Percentiles rank a stretch among this genome's conserved stretches.
These are phyloP conservation scores for Lentinula edodes DNA, from an alignment of 768 basidiomycete genomes.

Conservation along the genomic window DNA sequence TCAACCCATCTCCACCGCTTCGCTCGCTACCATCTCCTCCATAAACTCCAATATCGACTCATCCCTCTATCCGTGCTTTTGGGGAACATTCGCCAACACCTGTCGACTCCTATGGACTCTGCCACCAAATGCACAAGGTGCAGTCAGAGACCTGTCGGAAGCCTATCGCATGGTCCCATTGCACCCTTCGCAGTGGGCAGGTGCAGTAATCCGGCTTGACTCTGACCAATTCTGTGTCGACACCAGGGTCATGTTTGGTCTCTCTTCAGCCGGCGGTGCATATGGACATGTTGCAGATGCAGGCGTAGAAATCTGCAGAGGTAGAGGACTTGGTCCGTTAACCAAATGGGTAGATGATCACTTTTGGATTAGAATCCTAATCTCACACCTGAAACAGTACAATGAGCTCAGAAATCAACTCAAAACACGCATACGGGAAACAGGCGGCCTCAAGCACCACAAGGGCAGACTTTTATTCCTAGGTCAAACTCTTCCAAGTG, in stretches of 20 bases:
- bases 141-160: slow-evolving; percentile 23
- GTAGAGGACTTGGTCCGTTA: slow-evolving; percentile 21
- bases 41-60: background rate
- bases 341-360: slow-evolving; percentile 15
- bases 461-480: slow-evolving; percentile 14
- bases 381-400: slow-evolving; percentile 7
- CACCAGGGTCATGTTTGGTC: slow-evolving; percentile 24
- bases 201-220: slow-evolving; percentile 14
- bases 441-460: background rate
- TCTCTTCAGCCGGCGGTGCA: slow-evolving; percentile 12
- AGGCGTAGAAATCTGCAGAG: slow-evolving; percentile 15
- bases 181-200: slow-evolving; percentile 22
- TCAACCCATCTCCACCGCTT: background rate
- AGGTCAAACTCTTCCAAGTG: slow-evolving; percentile 15
- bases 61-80: slow-evolving; percentile 21
- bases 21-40: background rate
- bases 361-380: too few species aligned
- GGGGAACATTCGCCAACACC: slow-evolving; percentile 16
- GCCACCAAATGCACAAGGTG: slow-evolving; percentile 25
- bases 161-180: slow-evolving; percentile 26
- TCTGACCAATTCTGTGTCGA: slow-evolving; percentile 11
- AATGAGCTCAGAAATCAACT: slow-evolving; percentile 16
- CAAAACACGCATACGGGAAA: slow-evolving; percentile 6
- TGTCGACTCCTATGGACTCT: slow-evolving; percentile 17
- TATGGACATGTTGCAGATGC: slow-evolving; percentile 22